Evolutionary conservation across 1,284 basidiomycete species (phyloP), one percentile per base, ranked within the genome.

Genomic region (Papiliotrema fonsecae): DNA sequence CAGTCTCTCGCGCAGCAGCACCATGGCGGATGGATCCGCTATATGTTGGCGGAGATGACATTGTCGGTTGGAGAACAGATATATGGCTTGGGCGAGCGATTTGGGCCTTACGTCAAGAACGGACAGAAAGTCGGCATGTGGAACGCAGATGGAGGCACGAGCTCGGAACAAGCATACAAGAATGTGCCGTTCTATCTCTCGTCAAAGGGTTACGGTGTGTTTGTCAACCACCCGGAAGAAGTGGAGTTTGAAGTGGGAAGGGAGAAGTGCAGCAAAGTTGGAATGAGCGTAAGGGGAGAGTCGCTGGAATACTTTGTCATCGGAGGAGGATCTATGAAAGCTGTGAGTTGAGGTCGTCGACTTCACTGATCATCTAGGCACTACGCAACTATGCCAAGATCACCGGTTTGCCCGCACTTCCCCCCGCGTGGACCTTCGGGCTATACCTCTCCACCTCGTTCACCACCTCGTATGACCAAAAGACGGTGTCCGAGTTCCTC

Each of bases 361-460:
- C 44, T 24, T n/a, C 16, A 11, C 24, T 38, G 18, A 24, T 43
- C 14, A 10, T 22, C 2, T 26, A 58, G 27, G 64, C 60, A 6
- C 52, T 67, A 14, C 22, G 44, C 27, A 64, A 62, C 52, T 69
- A 69, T 39, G 58, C 57, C 35, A 44, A 47, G 24, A 43, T 64
- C 13, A 51, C 45, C 24, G 51, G 55, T 22, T 54, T 45, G 22
- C 59, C 57, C 4, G 82, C 81, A n/a, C 69, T 85, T 11, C 75
- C 85, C 14, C 84, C 84, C 2, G 71, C 79, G 6, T 86, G 84
- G 84, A 81, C 83, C 0, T 87, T 83, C 61, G 85, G 85, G 1
- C 78, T 87, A 4, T 86, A 84, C 83, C 76, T 87, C 19, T 84
- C 84, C 6, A 87, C 84, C 1, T 86, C 84, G 0, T 87, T 87